Percentiles rank a stretch among this genome's conserved stretches.
phyloP scores from a whole-genome alignment of 805 yeast species.

The Candida ovalis region DNA sequence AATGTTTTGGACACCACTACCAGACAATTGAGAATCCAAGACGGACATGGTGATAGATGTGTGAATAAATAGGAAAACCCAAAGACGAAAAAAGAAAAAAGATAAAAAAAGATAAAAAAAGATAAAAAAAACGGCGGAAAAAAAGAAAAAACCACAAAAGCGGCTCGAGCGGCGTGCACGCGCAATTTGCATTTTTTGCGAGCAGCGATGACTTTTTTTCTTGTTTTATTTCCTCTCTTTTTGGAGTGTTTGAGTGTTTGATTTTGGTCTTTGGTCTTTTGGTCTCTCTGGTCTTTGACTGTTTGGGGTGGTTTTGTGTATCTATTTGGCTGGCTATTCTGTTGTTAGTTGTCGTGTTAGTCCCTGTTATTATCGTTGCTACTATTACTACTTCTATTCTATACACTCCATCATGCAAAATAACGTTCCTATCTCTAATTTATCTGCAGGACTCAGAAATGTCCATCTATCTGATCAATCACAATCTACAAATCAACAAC shows the following conservation, averaged over 20 bases:
- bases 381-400: too few relatives aligned
- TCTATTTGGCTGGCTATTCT: background rate
- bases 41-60: background rate
- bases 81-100: too few relatives aligned
- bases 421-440: constrained; percentile 33
- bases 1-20: background rate
- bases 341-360: background rate
- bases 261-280: too few relatives aligned
- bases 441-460: constrained; percentile 37
- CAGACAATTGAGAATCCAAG: background rate
- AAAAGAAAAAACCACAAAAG: background rate
- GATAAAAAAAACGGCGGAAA: background rate
- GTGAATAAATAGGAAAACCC: too few relatives aligned
- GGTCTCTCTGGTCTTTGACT: too few relatives aligned
- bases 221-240: too few relatives aligned
- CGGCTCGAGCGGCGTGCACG: background rate
- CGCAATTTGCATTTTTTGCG: background rate
- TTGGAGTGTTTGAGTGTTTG: too few relatives aligned
- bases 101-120: too few relatives aligned
- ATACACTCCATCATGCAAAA: background rate
- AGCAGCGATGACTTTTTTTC: too few relatives aligned
- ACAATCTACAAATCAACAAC: constrained; percentile 6
- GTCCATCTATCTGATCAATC: constrained; percentile 28
- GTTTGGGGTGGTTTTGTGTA: too few relatives aligned
- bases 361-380: background rate